Evolutionary conservation across 2,329 filamentous ascomycete species (phyloP).

Genomic region (Elsinoe arachidis): DNA sequence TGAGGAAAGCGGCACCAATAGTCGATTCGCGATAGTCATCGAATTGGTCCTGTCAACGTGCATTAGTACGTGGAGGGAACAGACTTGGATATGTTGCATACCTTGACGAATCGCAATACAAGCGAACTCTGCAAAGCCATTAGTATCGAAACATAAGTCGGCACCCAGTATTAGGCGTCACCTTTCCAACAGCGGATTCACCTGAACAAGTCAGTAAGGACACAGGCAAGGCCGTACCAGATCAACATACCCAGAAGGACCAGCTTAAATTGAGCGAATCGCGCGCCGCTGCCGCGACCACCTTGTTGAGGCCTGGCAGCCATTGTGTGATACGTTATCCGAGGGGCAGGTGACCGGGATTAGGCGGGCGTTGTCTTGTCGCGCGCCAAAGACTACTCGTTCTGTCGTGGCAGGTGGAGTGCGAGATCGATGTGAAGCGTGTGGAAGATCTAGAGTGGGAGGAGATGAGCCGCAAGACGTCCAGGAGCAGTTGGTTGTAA

Average conservation of each 20-base stretch:
- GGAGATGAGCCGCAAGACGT: background rate
- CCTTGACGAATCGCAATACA: constrained; percentile 96
- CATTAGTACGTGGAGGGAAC: background rate
- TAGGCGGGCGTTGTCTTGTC: background rate
- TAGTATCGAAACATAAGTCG: constrained; percentile 44
- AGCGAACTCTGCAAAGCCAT: constrained; percentile 67
- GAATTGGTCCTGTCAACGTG: constrained; percentile 77
- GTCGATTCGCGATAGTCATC: constrained; percentile 97
- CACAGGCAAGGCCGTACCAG: background rate
- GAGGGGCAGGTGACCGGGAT: constrained; percentile 6
- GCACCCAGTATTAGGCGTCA: constrained; percentile 42
- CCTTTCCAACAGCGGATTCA: constrained; percentile 95
- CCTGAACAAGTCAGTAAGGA: constrained; percentile 45
- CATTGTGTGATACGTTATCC: constrained; percentile 47
- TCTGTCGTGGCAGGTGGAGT: too few species aligned
- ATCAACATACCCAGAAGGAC: constrained; percentile 80
- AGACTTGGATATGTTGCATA: constrained; percentile 33
- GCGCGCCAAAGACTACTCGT: background rate
- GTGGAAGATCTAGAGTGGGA: background rate
- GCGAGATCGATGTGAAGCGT: background rate
- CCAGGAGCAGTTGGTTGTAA: background rate
- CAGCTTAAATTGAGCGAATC: constrained; percentile 98
- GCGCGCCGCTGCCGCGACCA: constrained; percentile 53
- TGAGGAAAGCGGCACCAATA: constrained; percentile 96
- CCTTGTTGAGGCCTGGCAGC: constrained; percentile 73